Percentiles rank a stretch among this genome's conserved stretches.
Evolutionary conservation across 1,139 yeast species (phyloP).

Genomic region (Lodderomyces orthopsilosis): DNA sequence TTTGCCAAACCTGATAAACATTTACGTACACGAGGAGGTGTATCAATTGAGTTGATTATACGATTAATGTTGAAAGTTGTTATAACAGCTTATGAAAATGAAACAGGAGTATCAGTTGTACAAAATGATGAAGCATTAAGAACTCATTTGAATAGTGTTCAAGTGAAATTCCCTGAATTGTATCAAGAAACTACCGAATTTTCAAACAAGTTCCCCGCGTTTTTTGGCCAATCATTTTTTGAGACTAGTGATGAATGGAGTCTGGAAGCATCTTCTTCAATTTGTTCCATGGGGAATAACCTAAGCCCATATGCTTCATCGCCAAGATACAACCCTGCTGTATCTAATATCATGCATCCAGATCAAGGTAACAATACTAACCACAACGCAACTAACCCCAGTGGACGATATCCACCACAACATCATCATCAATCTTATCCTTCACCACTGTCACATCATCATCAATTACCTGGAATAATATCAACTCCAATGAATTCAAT

Average conservation of each 20-base stretch:
- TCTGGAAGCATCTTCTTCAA: background rate
- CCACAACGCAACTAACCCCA: background rate
- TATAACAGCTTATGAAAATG: conserved; percentile 17
- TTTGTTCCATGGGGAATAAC: background rate
- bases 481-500: background rate
- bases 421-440: conserved; percentile 1
- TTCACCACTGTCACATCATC: conserved; percentile 4
- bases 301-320: conserved; percentile 13
- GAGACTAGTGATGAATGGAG: conserved; percentile 2
- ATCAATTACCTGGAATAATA: background rate
- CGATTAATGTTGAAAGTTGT: conserved; percentile 23
- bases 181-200: conserved; percentile 12
- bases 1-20: background rate
- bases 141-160: conserved; percentile 18
- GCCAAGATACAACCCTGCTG: conserved; percentile 24
- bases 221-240: conserved; percentile 18
- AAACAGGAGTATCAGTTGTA: conserved; percentile 10
- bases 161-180: conserved; percentile 25
- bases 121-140: conserved; percentile 15
- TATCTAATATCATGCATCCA: conserved; percentile 25
- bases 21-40: conserved; percentile 12
- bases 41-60: conserved; percentile 20
- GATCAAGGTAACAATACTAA: conserved; percentile 3
- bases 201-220: conserved; percentile 13
- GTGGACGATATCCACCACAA: background rate